Evolutionary conservation across 768 basidiomycete species (phyloP), one percentile per base, ranked within the genome.

Genomic region (Ephemerocybe angulata): DNA sequence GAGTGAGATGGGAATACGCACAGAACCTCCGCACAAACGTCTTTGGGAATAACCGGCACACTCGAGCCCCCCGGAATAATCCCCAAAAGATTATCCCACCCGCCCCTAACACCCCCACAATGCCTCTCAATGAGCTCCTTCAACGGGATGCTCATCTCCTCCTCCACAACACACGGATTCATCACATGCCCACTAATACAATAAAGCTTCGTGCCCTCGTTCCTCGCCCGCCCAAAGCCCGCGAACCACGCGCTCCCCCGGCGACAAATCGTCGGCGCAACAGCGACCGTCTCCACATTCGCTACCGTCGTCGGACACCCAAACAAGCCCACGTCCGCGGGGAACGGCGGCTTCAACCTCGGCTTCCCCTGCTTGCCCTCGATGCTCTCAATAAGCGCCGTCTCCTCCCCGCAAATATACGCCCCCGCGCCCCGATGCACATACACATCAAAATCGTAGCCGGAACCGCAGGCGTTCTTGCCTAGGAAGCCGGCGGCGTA

Each of bases 301-400:
- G 96, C 95, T 31, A 99, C 96, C 5, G 96, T 98, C 1, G 93
- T 89, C 0, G 96, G 96, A 70, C 93, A 97, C 0, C 96, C 96
- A 65, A 99, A 99, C 50, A 98, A 78, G 49, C 96, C 96, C 43
- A 98, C 96, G 59, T 98, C 96, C 52, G 96, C 96, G 3, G 96
- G 96, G 85, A 98, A 99, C 37, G 96, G 96, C 3, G 96, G 96
- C 78, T 99, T 99, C 60, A 99, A 78, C 49, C 96, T 82, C 0
- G 96, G 96, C 68, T 99, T 99, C 24, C 96, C 96, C 72, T 98
- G 96, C 72, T 99, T 99, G 11, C 96, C 96, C 73, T 98, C 96
- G 50, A 99, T 71, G 61, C 88, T 90, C 76, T 99, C 96, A 63
- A 99, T 99, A 21, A 99, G 77, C 3, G 96, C 96, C 0, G 96